Evolutionary conservation across 768 basidiomycete species (phyloP).

Genomic region (Thelephora ganbajun): DNA sequence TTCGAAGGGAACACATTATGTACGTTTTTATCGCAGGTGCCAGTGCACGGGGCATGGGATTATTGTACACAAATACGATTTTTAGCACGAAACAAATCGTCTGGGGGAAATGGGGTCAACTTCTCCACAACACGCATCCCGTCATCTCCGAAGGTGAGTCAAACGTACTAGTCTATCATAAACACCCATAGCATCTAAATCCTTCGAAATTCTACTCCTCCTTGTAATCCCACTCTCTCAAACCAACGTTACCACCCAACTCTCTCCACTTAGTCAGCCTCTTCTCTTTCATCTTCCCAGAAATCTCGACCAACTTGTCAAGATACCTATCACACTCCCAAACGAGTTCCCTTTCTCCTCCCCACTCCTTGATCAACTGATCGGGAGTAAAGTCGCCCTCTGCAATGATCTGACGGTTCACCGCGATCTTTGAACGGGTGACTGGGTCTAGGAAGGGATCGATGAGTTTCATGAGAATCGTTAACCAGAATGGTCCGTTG

Average conservation of each 20-base stretch:
- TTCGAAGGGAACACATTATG: too few species aligned
- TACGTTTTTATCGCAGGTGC: too few species aligned
- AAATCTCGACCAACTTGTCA: conserved; percentile 15
- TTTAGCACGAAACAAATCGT: too few species aligned
- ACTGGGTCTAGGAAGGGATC: conserved; percentile 12
- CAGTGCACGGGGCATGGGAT: too few species aligned
- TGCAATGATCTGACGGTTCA: conserved; percentile 16
- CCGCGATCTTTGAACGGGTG: conserved; percentile 12
- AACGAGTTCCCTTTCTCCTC: conserved; percentile 17
- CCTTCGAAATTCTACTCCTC: not conserved
- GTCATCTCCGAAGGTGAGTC: too few species aligned
- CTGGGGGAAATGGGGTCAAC: too few species aligned
- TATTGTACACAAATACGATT: too few species aligned
- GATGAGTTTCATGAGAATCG: conserved; percentile 12
- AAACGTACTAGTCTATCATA: too few species aligned
- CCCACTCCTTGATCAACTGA: conserved; percentile 24
- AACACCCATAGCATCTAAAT: too few species aligned
- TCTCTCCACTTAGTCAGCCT: conserved; percentile 17
- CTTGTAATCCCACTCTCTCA: conserved; percentile 20
- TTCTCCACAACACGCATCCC: too few species aligned
- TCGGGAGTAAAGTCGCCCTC: conserved; percentile 23
- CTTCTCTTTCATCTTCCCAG: conserved; percentile 12
- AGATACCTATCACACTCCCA: conserved; percentile 20
- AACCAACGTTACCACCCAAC: conserved; percentile 18
- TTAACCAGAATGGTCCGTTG: conserved; percentile 19